Percentiles rank a stretch among this genome's conserved stretches.
These are phyloP conservation scores for Euphorbia celastroides DNA, from an alignment of 441 rosid genomes.

Conservation along the genomic window DNA sequence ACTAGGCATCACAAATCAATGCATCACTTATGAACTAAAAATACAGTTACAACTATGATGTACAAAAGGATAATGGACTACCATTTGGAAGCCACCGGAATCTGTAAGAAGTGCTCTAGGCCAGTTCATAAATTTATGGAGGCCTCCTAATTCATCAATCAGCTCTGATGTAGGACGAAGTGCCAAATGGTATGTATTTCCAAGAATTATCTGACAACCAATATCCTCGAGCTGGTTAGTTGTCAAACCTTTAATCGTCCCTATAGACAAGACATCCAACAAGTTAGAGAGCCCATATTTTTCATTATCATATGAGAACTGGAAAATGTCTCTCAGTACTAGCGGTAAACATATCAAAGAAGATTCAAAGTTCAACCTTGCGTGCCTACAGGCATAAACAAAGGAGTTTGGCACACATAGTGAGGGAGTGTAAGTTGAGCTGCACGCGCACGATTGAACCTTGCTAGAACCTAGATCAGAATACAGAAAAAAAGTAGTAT, in stretches of 20 bases:
- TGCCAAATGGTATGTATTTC: conserved; percentile 75
- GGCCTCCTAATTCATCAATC: conserved; percentile 70
- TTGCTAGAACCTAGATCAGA: conserved; percentile 45
- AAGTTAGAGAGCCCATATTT: not conserved
- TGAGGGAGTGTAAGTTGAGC: conserved; percentile 68
- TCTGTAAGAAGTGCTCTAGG: conserved; percentile 75
- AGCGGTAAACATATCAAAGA: not conserved
- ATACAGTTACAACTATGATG: not conserved
- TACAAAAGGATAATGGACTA: conserved; percentile 19
- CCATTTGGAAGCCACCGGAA: conserved; percentile 93
- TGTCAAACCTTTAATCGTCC: conserved; percentile 73
- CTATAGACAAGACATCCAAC: conserved; percentile 32
- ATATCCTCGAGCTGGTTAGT: conserved; percentile 73
- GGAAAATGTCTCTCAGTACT: conserved; percentile 6
- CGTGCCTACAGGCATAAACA: conserved; percentile 85
- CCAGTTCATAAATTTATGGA: conserved; percentile 85
- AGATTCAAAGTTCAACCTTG: conserved; percentile 36
- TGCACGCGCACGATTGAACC: conserved; percentile 81
- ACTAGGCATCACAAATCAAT: not conserved
- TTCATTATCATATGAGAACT: not conserved
- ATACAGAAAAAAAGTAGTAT: not conserved
- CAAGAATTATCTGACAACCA: conserved; percentile 79
- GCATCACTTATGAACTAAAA: not conserved
- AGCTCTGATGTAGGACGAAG: conserved; percentile 76
- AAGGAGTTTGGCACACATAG: conserved; percentile 59